Evolutionary conservation across 768 basidiomycete genomes (phyloP).

Genomic region (Collybia sordida): DNA sequence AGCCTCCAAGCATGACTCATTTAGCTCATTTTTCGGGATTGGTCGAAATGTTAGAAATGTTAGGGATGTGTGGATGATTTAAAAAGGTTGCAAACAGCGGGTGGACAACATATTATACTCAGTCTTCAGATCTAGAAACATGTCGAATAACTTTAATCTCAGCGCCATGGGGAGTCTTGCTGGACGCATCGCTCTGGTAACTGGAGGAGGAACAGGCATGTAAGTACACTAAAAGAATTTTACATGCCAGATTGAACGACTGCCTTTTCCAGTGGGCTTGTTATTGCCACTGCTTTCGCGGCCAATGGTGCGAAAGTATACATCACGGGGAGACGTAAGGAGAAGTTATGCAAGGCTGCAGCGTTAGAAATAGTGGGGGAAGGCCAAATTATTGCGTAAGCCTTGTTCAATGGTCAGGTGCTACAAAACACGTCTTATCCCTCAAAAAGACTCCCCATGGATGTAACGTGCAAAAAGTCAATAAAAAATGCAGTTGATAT

Average conservation of each 20-base stretch:
- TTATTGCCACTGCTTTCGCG: slow-evolving; percentile 12
- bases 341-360: slow-evolving; percentile 8
- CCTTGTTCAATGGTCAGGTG: background rate
- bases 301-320: slow-evolving; percentile 19
- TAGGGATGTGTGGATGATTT: too few relatives aligned
- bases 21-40: too few relatives aligned
- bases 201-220: slow-evolving; percentile 7
- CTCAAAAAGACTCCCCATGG: background rate
- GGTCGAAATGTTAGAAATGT: too few relatives aligned
- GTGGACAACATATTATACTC: too few relatives aligned
- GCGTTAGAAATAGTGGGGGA: background rate
- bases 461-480: slow-evolving; percentile 6
- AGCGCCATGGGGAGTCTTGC: background rate
- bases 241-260: background rate
- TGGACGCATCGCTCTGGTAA: slow-evolving; percentile 3
- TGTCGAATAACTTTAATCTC: background rate
- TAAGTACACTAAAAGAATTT: background rate
- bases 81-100: too few relatives aligned
- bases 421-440: background rate
- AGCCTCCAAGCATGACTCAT: too few relatives aligned
- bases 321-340: slow-evolving; percentile 15
- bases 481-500: slow-evolving; percentile 17
- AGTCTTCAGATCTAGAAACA: background rate
- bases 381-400: slow-evolving; percentile 4
- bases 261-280: background rate